Evolutionary conservation across 2,329 filamentous ascomycete genomes (phyloP).

Genomic region (Verticillium longisporum): DNA sequence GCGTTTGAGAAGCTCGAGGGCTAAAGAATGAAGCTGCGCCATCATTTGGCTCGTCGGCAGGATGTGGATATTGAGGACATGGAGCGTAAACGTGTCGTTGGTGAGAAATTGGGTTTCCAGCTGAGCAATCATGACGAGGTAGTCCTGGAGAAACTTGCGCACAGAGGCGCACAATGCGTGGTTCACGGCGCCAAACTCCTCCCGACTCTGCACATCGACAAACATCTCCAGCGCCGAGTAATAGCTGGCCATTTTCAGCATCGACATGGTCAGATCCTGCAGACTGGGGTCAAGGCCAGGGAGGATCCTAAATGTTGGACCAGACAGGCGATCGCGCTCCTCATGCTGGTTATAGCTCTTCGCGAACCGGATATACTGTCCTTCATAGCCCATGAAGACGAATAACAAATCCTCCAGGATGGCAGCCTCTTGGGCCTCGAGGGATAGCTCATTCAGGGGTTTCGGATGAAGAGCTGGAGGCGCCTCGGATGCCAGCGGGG

Average conservation of each 20-base stretch:
- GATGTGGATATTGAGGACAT: slow-evolving; percentile 87
- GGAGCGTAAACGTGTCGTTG: slow-evolving; percentile 82
- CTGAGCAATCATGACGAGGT: slow-evolving; percentile 86
- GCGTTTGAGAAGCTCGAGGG: slow-evolving; percentile 78
- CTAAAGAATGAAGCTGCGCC: slow-evolving; percentile 79
- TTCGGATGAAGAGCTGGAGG: slow-evolving; percentile 63
- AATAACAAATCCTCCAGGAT: slow-evolving; percentile 89
- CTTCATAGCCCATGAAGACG: slow-evolving; percentile 97
- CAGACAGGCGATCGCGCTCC: slow-evolving; percentile 80
- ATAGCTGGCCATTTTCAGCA: slow-evolving; percentile 91
- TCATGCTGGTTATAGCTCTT: slow-evolving; percentile 75
- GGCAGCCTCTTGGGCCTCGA: slow-evolving; percentile 78
- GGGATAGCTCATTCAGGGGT: slow-evolving; percentile 61
- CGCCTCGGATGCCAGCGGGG: slow-evolving; percentile 67
- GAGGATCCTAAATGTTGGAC: slow-evolving; percentile 72
- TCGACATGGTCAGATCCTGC: slow-evolving; percentile 77
- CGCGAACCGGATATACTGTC: slow-evolving; percentile 88
- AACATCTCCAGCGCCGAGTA: slow-evolving; percentile 89
- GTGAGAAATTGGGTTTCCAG: slow-evolving; percentile 89
- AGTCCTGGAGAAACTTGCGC: slow-evolving; percentile 85
- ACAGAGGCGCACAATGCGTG: slow-evolving; percentile 95
- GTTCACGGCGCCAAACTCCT: slow-evolving; percentile 90
- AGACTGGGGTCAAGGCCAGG: slow-evolving; percentile 86
- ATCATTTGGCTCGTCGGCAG: slow-evolving; percentile 88
- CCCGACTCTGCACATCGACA: slow-evolving; percentile 86